A percentile compares a stretch with the other conserved stretches of the same genome.
phyloP scores from a whole-genome alignment of 2,329 filamentous ascomycete species.

The Dissoconium aciculare region DNA sequence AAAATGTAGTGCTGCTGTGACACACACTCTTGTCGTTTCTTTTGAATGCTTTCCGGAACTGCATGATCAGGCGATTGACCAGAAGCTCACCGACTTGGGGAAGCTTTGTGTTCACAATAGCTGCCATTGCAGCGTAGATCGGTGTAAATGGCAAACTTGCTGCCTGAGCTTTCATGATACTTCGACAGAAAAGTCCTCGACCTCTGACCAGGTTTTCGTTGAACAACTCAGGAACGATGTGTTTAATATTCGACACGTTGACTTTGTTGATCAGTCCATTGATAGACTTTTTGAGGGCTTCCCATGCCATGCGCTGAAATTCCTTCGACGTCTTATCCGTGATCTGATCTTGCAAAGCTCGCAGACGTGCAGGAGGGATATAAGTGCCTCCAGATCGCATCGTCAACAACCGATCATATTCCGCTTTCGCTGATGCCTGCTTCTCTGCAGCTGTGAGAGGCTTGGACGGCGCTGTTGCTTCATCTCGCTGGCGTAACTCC shows the following conservation, averaged over 20 bases:
- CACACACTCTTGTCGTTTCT: conserved; percentile 96
- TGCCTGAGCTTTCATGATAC: conserved; percentile 96
- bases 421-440: conserved; percentile 73
- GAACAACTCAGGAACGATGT: conserved; percentile 91
- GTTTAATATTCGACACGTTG: conserved; percentile 95
- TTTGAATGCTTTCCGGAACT: conserved; percentile 91
- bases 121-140: conserved; percentile 88
- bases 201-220: conserved; percentile 86
- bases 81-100: conserved; percentile 88
- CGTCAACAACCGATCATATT: conserved; percentile 81
- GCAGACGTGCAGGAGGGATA: conserved; percentile 79
- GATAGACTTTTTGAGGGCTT: conserved; percentile 95
- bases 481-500: conserved; percentile 26
- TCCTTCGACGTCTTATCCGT: conserved; percentile 93
- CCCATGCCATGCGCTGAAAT: conserved; percentile 98
- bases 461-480: conserved; percentile 34
- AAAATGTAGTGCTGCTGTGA: conserved; percentile 79
- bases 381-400: conserved; percentile 94
- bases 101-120: conserved; percentile 94
- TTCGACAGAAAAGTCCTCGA: conserved; percentile 81
- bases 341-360: conserved; percentile 88
- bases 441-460: conserved; percentile 64
- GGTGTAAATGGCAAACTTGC: conserved; percentile 91
- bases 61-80: conserved; percentile 68
- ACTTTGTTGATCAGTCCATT: conserved; percentile 99